Base-by-base conservation (phyloP, 73 alveolate genomes). In the Breviolum minutum region DNA sequence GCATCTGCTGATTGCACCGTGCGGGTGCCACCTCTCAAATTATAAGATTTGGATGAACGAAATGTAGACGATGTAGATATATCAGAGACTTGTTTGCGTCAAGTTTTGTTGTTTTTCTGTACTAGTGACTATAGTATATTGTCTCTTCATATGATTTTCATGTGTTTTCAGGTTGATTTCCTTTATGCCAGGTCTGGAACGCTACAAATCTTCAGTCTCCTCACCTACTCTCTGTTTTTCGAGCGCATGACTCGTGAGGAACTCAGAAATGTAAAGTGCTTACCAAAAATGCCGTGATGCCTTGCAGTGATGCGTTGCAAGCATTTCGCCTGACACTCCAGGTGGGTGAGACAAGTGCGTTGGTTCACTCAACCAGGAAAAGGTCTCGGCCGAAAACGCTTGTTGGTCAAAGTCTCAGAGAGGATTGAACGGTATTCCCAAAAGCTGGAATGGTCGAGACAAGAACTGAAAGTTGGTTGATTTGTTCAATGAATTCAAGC, bases 1-100 rank as follows among this genome's bases (percentile, higher is more conserved):
- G 98, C 89, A 16, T 92, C 98, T 26, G 98, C 98, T 8, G 98
- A 92, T 19, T 92, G 98, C 98, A 92, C 98, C 4, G 98, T 92
- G 29, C 98, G 98, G 80, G 98, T 74, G 98, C 90, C 69, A 17
- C 91, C 29, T 24, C 24, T 60, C 12, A 24, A 27, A 6, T n/a
- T 60, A 77, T 27, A n/a, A 29, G 16, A 11, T 7, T 20, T 29
- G 63, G 24, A 22, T 30, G 13, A 13, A 20, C 19, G 13, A 13
- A 8, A 11, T 71, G 81, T 11, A 71, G 81, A 71, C 30, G 13
- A n/a, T 22, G 40, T 13, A 20, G 81, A 40, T 40, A 40, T 40
- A 40, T 40, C 54, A 40, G 54, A 40, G 54, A 40, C 54, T 40
- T 40, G 54, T 40, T 40, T 40, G 54, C 54, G n/a, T n/a, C n/a